Conservation (phyloP, 345 rosid species). For the Gossypium arboreum region DNA sequence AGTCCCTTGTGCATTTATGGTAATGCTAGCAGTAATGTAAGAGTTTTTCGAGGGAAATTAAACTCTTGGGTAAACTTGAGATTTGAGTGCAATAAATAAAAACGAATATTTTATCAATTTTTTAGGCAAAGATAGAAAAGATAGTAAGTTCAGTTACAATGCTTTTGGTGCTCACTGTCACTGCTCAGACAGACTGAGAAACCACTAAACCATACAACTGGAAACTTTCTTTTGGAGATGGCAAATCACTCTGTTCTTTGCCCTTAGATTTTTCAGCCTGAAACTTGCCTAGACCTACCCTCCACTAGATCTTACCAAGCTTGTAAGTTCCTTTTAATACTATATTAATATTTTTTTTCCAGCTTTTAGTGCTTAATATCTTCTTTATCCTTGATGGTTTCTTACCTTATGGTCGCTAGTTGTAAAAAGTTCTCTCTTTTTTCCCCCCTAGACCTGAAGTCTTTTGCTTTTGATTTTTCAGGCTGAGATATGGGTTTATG, state of each 20-base stretch:
- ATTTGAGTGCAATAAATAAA: conserved; percentile 2
- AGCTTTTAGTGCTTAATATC: neutral
- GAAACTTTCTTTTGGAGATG: conserved; percentile 4
- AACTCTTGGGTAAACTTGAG: neutral
- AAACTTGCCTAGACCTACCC: conserved; percentile 5
- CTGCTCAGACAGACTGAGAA: conserved; percentile 3
- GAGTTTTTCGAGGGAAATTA: neutral
- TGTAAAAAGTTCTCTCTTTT: neutral
- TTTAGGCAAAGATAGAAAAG: neutral
- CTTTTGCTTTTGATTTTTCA: neutral
- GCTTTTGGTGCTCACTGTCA: conserved; percentile 9
- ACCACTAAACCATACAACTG: neutral
- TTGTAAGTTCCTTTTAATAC: conserved; percentile 9
- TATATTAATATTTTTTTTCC: neutral
- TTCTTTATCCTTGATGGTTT: neutral
- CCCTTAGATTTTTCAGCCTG: conserved; percentile 6
- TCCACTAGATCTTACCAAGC: neutral
- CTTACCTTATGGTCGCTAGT: neutral
- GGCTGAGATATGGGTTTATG: conserved; percentile 14
- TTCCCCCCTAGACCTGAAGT: neutral
- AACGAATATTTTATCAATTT: conserved; percentile 2
- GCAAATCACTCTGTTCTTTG: neutral
- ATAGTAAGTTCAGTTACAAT: conserved; percentile 4
- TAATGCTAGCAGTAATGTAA: no score
- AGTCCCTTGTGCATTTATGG: neutral